These are phyloP conservation scores for Betula pendula DNA, from an alignment of 306 rosid species.

Conservation along the genomic window DNA sequence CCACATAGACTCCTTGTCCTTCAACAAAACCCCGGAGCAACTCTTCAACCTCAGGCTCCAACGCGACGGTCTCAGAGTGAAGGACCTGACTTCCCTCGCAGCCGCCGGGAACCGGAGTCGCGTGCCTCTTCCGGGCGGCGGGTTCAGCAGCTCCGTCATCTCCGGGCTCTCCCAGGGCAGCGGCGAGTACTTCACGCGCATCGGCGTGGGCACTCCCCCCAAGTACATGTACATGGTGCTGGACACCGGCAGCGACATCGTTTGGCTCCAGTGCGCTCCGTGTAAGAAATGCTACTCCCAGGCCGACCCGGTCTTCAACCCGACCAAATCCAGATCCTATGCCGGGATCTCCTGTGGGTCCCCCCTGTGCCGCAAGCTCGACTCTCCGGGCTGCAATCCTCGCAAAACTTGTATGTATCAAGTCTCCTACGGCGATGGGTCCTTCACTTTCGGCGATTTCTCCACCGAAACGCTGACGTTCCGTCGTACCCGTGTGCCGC, in stretches of 20 bases:
- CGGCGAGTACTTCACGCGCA: constrained; percentile 95
- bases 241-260: constrained; percentile 90
- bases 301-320: constrained; percentile 76
- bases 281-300: constrained; percentile 80
- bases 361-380: constrained; percentile 66
- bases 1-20: constrained; percentile 64
- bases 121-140: constrained; percentile 25
- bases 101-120: constrained; percentile 20
- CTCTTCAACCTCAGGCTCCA: constrained; percentile 68
- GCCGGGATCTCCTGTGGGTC: constrained; percentile 59
- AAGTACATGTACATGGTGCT: constrained; percentile 75
- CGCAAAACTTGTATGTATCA: constrained; percentile 65
- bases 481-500: constrained; percentile 52
- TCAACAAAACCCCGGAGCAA: constrained; percentile 54
- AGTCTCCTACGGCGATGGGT: constrained; percentile 92
- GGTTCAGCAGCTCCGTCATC: constrained; percentile 74
- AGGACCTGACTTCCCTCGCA: constrained; percentile 28
- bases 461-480: constrained; percentile 87
- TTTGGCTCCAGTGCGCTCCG: constrained; percentile 91
- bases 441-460: constrained; percentile 78
- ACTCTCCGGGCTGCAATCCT: constrained; percentile 58
- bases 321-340: constrained; percentile 55
- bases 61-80: constrained; percentile 63
- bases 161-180: constrained; percentile 88
- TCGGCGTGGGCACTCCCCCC: constrained; percentile 85